A percentile compares a stretch with the other conserved stretches of the same genome.
Evolutionary conservation across 2,329 filamentous ascomycete genomes (phyloP).

Genomic region (Aspergillus hortae): DNA sequence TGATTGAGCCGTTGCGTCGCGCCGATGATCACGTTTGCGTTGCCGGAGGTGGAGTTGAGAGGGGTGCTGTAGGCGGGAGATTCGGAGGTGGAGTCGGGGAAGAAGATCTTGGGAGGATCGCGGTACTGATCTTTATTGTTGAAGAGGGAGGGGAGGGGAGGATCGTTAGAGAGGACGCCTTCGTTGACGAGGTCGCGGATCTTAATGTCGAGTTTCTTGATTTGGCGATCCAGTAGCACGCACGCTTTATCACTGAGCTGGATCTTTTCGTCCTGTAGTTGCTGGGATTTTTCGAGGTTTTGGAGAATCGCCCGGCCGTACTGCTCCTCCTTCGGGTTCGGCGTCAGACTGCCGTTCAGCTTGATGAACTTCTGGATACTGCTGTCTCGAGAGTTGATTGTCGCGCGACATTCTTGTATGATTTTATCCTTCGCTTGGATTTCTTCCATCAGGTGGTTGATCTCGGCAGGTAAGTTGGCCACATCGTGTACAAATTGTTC

Average conservation of each 20-base stretch:
- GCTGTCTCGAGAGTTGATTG: conserved; percentile 56
- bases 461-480: conserved; percentile 60
- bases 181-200: conserved; percentile 58
- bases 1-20: conserved; percentile 50
- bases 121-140: conserved; percentile 44
- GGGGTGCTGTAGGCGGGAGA: conserved; percentile 44
- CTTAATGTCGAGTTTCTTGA: conserved; percentile 61
- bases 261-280: conserved; percentile 61
- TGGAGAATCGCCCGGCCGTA: conserved; percentile 57
- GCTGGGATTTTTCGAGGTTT: conserved; percentile 55
- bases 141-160: conserved; percentile 58
- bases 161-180: conserved; percentile 57
- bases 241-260: conserved; percentile 58
- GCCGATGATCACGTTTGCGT: conserved; percentile 50
- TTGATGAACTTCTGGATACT: conserved; percentile 66
- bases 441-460: conserved; percentile 64
- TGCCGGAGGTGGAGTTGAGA: conserved; percentile 54
- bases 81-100: conserved; percentile 45
- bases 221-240: conserved; percentile 58
- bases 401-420: conserved; percentile 55
- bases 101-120: conserved; percentile 47
- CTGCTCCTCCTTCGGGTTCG: conserved; percentile 62
- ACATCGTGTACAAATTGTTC: conserved; percentile 66
- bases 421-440: conserved; percentile 62
- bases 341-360: conserved; percentile 57